Conservation (phyloP, 371 early-diverging fungal genomes). For the Mortierella sp. region DNA sequence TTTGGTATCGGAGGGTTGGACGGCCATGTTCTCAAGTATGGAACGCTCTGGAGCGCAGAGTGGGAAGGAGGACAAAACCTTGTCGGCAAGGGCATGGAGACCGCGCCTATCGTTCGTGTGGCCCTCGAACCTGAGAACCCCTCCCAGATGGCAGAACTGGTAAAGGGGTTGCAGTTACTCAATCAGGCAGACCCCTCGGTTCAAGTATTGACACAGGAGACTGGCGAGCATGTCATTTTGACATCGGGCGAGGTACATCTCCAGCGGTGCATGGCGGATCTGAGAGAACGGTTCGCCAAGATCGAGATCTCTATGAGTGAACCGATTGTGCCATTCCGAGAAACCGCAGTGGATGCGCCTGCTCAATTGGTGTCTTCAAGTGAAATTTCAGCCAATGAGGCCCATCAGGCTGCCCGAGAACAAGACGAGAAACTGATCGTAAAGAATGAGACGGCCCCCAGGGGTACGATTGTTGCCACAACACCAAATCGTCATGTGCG, state of each 20-base stretch:
- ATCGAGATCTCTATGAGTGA: constrained; percentile 92
- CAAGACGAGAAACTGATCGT: constrained; percentile 51
- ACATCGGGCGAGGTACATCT: constrained; percentile 96
- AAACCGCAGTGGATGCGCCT: constrained; percentile 72
- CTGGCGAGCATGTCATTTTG: constrained; percentile 96
- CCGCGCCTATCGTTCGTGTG: constrained; percentile 92
- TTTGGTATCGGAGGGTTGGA: constrained; percentile 96
- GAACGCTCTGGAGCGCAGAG: constrained; percentile 80
- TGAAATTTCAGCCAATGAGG: constrained; percentile 50
- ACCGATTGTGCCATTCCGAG: constrained; percentile 98
- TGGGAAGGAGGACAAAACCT: constrained; percentile 64
- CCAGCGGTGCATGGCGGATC: constrained; percentile 91
- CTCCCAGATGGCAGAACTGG: constrained; percentile 85
- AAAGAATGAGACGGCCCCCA: constrained; percentile 59
- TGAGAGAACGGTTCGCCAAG: constrained; percentile 93
- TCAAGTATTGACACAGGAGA: constrained; percentile 89
- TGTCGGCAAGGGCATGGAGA: constrained; percentile 63
- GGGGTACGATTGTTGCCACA: constrained; percentile 74
- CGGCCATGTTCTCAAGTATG: constrained; percentile 89
- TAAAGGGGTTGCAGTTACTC: constrained; percentile 86
- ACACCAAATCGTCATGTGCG: constrained; percentile 79
- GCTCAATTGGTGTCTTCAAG: constrained; percentile 37
- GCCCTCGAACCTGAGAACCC: constrained; percentile 94
- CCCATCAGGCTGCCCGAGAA: constrained; percentile 56
- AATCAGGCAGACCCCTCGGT: constrained; percentile 96